Evolutionary conservation across 768 basidiomycete genomes (phyloP), one percentile per base, ranked within the genome.

Genomic region (Tricholoma flavovirens): DNA sequence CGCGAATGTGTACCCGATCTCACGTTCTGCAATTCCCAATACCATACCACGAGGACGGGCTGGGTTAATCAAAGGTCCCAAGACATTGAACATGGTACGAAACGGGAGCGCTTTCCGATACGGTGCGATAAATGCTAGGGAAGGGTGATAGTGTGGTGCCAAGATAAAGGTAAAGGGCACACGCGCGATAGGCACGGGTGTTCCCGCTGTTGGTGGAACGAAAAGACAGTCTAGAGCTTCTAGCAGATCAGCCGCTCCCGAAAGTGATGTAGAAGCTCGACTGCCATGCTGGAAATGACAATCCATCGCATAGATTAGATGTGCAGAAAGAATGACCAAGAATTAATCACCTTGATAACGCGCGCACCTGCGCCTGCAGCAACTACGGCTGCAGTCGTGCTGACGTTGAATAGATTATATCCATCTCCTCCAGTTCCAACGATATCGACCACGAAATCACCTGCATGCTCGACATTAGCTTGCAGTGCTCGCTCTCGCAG

Each of bases 341-440:
- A 52, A 35, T 21, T 21, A 62, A 79, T 58, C 65, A 91, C 94
- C 78, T 99, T 98, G 68, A 93, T 83, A 2, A 99, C 93, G 32
- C 93, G 80, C 0, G 91, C 91, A 5, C 96, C 96, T 6, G 94
- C 90, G 12, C 95, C 96, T 21, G 94, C 93, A 26, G 95, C 96
- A 17, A 98, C 90, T 58, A 99, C 81, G 0, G 83, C 95, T 2
- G 96, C 95, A 2, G 92, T 87, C 1, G 96, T 98, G 67, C 93
- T 95, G 52, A 98, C 95, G 67, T 98, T 98, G 80, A 94, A 98
- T 0, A 95, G 87, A 65, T 98, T 90, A 70, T 94, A 84, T 0
- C 94, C 94, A 71, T 98, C 97, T 6, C 97, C 96, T 10, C 96
- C 93, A 0, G 93, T 94, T 2, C 93, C 93, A 19, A 96, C 93